phyloP scores from a whole-genome alignment of 495 filamentous ascomycete species.

The Neurospora sp. region DNA sequence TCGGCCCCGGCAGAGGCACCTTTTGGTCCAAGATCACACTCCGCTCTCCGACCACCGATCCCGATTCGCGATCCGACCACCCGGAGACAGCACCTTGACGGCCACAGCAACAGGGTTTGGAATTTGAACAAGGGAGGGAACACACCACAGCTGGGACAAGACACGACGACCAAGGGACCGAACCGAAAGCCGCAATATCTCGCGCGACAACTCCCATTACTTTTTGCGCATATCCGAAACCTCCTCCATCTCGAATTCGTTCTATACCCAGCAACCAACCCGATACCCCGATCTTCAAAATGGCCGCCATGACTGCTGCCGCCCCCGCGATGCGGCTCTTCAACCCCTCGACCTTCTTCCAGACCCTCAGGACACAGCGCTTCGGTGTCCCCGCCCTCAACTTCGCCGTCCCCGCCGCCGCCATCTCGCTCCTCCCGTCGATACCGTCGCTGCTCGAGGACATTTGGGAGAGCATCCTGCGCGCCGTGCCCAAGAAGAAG shows the following conservation, averaged over 20 bases:
- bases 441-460: conserved; percentile 50
- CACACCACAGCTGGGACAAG: background rate
- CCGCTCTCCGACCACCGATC: background rate
- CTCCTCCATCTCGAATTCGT: background rate
- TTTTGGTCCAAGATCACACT: background rate
- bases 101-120: background rate
- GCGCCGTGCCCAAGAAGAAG: conserved; percentile 97
- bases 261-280: background rate
- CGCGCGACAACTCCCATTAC: background rate
- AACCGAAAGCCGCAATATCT: background rate
- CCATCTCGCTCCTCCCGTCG: conserved; percentile 42
- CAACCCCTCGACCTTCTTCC: conserved; percentile 26
- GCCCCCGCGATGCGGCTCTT: conserved; percentile 26
- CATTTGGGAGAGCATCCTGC: conserved; percentile 86
- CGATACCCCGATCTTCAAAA: conserved; percentile 14
- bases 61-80: background rate
- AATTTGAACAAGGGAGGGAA: background rate
- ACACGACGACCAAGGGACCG: background rate
- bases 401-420: conserved; percentile 42
- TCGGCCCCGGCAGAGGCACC: background rate
- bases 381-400: conserved; percentile 35
- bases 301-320: conserved; percentile 15
- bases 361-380: conserved; percentile 26
- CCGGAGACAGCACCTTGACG: background rate
- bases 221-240: background rate